Evolutionary conservation across 2,329 filamentous ascomycete species (phyloP).

Genomic region (Clarireedia paspali): DNA sequence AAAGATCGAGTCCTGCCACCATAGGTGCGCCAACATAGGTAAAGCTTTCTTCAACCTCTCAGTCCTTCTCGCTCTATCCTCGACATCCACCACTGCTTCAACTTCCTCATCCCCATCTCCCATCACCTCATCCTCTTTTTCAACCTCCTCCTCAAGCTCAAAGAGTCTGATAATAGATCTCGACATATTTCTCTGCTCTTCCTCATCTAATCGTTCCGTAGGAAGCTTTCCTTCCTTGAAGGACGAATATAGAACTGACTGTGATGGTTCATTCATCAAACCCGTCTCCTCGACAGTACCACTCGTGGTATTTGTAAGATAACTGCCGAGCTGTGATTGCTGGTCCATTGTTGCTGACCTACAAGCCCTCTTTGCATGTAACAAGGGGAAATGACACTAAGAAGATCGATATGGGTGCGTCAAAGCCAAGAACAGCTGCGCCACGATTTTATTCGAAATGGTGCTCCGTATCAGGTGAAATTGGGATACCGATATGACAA

Average conservation of each 20-base stretch:
- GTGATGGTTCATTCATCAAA: not conserved
- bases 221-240: not conserved
- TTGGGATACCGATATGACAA: not conserved
- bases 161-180: conserved; percentile 17
- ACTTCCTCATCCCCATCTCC: conserved; percentile 15
- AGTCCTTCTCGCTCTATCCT: conserved; percentile 24
- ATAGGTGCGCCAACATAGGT: conserved; percentile 30
- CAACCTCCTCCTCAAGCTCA: conserved; percentile 13
- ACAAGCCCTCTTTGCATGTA: not conserved
- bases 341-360: not conserved
- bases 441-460: not conserved
- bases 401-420: not conserved
- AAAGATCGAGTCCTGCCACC: conserved; percentile 33
- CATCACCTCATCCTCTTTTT: conserved; percentile 10
- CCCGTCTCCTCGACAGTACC: not conserved
- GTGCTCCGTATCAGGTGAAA: not conserved
- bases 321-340: not conserved
- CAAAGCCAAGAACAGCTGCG: conserved; percentile 1
- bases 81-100: conserved; percentile 22
- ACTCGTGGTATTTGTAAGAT: not conserved
- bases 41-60: conserved; percentile 21
- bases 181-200: conserved; percentile 14
- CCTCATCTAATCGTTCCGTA: conserved; percentile 2
- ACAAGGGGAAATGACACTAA: too few relatives aligned
- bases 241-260: not conserved